Evolutionary conservation across 192 early-diverging fungal genomes (phyloP), one percentile per base, ranked within the genome.

Genomic region (Coemansia sp.): DNA sequence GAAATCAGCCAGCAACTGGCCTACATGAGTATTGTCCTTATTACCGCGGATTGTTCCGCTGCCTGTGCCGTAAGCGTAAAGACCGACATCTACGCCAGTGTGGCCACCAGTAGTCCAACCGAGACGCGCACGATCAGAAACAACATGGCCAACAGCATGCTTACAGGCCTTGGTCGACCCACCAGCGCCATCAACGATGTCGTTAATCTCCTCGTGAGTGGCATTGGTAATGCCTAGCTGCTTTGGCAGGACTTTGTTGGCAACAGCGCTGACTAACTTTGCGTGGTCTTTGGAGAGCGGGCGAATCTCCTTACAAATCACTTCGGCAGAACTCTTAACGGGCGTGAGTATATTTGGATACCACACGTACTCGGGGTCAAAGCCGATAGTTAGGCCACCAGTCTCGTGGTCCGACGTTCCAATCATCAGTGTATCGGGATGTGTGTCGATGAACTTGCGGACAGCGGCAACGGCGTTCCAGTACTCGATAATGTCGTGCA

Each of bases 61-160:
- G 21, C 61, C 41, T 17, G 72, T 78, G 4, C 89, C 88, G 40
- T 83, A 78, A 0, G 91, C 90, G 70, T 89, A 92, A 11, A 92
- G 67, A 27, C 88, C 97, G 0, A 98, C 96, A 77, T 97, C 95
- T 11, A 94, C 91, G 13, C 89, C 94, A n/a, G 92, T 90, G 65
- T 98, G 96, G 1, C 94, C 94, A 68, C 90, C 90, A 0, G 96
- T 96, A 9, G 93, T 83, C 92, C 90, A 92, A 3, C 81, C 84
- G 11, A 85, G 42, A 4, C 61, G 71, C 1, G 84, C 77, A 1
- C 84, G 36, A 3, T 31, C 37, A 2, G 77, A 79, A 3, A 80
- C 75, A 3, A 78, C 59, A 3, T 62, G 54, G 34, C 78, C 74
- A 0, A 81, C 48, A 6, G 59, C 60, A 14, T 54, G 69, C 21